These are phyloP conservation scores for Rubroshorea leprosula DNA, from an alignment of 345 rosid genomes.

Conservation along the genomic window DNA sequence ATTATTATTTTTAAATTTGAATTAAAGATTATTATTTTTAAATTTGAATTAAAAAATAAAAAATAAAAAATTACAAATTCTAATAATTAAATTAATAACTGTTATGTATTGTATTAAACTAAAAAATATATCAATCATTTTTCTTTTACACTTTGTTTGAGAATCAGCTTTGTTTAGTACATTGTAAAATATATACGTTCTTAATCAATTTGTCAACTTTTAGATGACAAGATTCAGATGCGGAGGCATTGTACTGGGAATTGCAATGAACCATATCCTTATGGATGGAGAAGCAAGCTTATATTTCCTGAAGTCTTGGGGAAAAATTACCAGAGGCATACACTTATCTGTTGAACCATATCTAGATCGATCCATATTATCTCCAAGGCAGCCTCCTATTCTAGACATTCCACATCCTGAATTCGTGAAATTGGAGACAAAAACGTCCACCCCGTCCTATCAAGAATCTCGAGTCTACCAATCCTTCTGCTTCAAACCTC, in stretches of 20 bases:
- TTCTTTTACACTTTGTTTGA: no score
- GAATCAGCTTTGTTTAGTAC: no score
- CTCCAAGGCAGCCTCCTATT: constrained; percentile 43
- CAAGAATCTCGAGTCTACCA: constrained; percentile 39
- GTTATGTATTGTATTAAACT: no score
- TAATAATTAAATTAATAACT: no score
- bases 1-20: no score
- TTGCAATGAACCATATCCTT: constrained; percentile 64
- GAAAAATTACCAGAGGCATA: constrained; percentile 59
- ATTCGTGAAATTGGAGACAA: constrained; percentile 9
- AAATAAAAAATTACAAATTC: no score
- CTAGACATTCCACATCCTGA: constrained; percentile 49
- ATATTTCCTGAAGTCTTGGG: constrained; percentile 77
- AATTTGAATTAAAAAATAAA: no score
- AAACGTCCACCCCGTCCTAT: constrained; percentile 24
- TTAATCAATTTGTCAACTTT: not conserved
- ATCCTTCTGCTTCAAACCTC: constrained; percentile 68
- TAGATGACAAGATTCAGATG: constrained; percentile 73
- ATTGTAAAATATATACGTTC: not conserved
- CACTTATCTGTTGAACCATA: constrained; percentile 48
- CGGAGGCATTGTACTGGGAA: constrained; percentile 65
- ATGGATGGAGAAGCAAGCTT: constrained; percentile 63
- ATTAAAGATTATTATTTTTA: no score
- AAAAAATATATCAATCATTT: no score
- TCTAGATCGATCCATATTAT: constrained; percentile 46